Evolutionary conservation across 306 rosid species (phyloP), one percentile per base, ranked within the genome.

Genomic region (Adenanthera pavonina): DNA sequence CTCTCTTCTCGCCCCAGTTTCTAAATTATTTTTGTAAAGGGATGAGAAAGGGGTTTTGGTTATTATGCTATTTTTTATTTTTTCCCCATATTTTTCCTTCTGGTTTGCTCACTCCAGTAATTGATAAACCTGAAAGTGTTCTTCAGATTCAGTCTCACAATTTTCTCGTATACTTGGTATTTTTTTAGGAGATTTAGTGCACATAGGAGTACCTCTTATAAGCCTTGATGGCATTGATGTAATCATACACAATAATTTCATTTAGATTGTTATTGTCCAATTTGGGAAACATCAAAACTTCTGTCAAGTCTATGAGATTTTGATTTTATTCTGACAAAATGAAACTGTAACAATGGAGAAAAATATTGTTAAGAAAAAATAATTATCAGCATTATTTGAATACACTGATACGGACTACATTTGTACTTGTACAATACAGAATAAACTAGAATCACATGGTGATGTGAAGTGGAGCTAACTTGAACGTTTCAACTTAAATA

Each of bases 141-240:
- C 81, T 48, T 78, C 80, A 64, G 80, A 69, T 86, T 75, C 78
- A 72, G 49, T 69, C 67, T 75, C 74, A 57, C 65, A 51, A 83
- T 11, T 11, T 71, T 83, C 73, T 35, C 2, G 35, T 41, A 70
- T 53, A 56, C 74, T 71, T 16, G 30, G 51, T 66, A 77, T 73
- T 74, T 77, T 48, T 68, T 74, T 53, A 51, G 43, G 36, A 67
- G 70, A 80, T 6, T 1, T 61, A 74, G 64, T 84, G 79, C 73
- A 77, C 78, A 73, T 36, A 57, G 7, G 30, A 73, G 79, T 53
- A 68, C 44, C 48, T 83, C 40, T 73, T 75, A 35, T 13, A 44
- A 70, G 72, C 46, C 77, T 86, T 36, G 83, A 77, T 67, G 83
- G 74, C 75, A 67, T 83, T 69, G 46, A 83, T 86, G 72, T 69